phyloP scores from a whole-genome alignment of 495 filamentous ascomycete species.

The Aspergillus indologenus region DNA sequence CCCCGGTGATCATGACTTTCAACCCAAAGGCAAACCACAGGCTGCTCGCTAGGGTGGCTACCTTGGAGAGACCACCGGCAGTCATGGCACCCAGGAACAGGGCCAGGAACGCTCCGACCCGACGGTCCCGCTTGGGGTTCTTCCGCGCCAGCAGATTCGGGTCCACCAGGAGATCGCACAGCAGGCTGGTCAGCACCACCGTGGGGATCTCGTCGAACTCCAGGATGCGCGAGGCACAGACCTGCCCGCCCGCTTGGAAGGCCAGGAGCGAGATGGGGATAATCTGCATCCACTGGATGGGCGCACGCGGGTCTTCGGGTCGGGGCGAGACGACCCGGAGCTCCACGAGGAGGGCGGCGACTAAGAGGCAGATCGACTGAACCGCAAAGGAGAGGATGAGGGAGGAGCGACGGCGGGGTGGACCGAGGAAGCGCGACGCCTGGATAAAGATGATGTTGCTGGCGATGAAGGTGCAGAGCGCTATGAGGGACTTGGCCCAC shows the following conservation, averaged over 20 bases:
- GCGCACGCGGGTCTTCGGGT: constrained; percentile 34
- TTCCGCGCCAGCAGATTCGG: constrained; percentile 26
- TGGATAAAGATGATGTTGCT: constrained; percentile 39
- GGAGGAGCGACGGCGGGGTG: constrained; percentile 44
- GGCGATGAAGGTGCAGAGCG: constrained; percentile 29
- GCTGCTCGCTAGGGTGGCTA: constrained; percentile 28
- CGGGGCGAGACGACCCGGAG: constrained; percentile 32
- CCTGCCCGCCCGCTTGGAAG: constrained; percentile 69
- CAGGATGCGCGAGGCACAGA: constrained; percentile 56
- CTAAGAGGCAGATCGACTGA: constrained; percentile 51
- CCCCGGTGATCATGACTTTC: constrained; percentile 31
- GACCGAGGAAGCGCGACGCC: constrained; percentile 25
- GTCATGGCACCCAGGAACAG: constrained; percentile 40
- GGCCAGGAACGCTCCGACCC: constrained; percentile 32
- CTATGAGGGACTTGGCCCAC: constrained; percentile 44
- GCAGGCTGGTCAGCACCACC: constrained; percentile 63
- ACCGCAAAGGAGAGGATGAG: constrained; percentile 53
- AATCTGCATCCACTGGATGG: constrained; percentile 37
- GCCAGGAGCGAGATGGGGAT: constrained; percentile 56
- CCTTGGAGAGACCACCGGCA: constrained; percentile 33
- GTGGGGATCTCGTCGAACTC: constrained; percentile 67
- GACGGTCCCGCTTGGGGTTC: constrained; percentile 34
- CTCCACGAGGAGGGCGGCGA: constrained; percentile 54
- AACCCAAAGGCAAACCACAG: constrained; percentile 40
- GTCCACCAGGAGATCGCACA: constrained; percentile 56